phyloP scores from a whole-genome alignment of 805 yeast species.

The Wickerhamiella brachini region DNA sequence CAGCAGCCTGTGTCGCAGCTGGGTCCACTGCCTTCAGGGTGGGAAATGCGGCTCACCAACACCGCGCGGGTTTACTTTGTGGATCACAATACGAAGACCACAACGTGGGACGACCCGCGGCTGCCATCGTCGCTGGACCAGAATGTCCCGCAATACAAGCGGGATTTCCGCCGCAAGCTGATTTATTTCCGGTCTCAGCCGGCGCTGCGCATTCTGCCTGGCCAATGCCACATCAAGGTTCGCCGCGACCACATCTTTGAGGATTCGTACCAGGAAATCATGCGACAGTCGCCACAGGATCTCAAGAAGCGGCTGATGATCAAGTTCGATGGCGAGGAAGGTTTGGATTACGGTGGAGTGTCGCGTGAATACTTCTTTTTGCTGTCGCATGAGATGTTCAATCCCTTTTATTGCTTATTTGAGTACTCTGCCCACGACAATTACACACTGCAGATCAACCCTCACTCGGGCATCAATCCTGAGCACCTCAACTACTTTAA shows the following conservation, averaged over 20 bases:
- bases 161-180: slow-evolving; percentile 95
- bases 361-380: slow-evolving; percentile 95
- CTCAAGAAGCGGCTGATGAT: slow-evolving; percentile 95
- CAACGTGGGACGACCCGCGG: slow-evolving; percentile 99
- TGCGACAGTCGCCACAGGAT: slow-evolving; percentile 98
- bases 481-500: slow-evolving; percentile 97
- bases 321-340: slow-evolving; percentile 98
- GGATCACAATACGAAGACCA: slow-evolving; percentile 97
- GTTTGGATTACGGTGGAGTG: slow-evolving; percentile 98
- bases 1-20: slow-evolving; percentile 96
- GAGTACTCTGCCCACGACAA: slow-evolving; percentile 97
- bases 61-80: slow-evolving; percentile 98
- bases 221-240: slow-evolving; percentile 96
- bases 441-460: slow-evolving; percentile 94
- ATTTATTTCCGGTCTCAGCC: slow-evolving; percentile 98
- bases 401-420: slow-evolving; percentile 93
- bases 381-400: slow-evolving; percentile 95
- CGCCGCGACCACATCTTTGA: slow-evolving; percentile 93
- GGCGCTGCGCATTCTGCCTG: slow-evolving; percentile 90
- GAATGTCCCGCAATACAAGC: slow-evolving; percentile 97
- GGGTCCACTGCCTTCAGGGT: slow-evolving; percentile 96
- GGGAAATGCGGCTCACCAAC: slow-evolving; percentile 99
- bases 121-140: slow-evolving; percentile 94
- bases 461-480: slow-evolving; percentile 92
- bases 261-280: slow-evolving; percentile 94